Conservation (phyloP, 2,329 filamentous ascomycete species). For the Apiospora rasikravindrae region DNA sequence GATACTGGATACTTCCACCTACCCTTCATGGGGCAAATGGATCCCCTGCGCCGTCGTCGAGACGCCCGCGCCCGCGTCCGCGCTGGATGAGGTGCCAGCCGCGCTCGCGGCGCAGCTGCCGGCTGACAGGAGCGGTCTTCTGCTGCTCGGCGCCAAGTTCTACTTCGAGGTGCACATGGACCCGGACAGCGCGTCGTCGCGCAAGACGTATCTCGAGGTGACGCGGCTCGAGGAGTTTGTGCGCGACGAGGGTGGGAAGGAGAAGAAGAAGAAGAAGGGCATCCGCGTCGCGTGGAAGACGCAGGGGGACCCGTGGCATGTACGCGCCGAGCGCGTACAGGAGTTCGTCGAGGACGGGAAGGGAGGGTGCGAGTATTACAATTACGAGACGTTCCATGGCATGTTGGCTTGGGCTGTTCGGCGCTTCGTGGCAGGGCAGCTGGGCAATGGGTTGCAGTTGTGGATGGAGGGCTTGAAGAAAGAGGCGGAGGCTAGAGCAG, state of each 20-base stretch:
- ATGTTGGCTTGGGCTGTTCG: slow-evolving; percentile 42
- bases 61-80: slow-evolving; percentile 22
- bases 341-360: slow-evolving; percentile 44
- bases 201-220: slow-evolving; percentile 32
- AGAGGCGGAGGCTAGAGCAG: slow-evolving; percentile 31
- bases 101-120: slow-evolving; percentile 27
- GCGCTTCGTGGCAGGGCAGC: slow-evolving; percentile 36
- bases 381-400: slow-evolving; percentile 54
- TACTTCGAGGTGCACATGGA: slow-evolving; percentile 42
- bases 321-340: slow-evolving; percentile 48
- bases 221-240: slow-evolving; percentile 42
- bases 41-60: slow-evolving; percentile 36
- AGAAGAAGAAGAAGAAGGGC: slow-evolving; percentile 33
- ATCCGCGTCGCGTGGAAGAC: slow-evolving; percentile 47
- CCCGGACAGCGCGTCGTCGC: slow-evolving; percentile 28
- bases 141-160: slow-evolving; percentile 40
- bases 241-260: slow-evolving; percentile 25
- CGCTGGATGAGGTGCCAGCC: slow-evolving; percentile 22
- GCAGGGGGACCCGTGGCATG: slow-evolving; percentile 38
- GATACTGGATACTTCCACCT: slow-evolving; percentile 38
- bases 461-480: slow-evolving; percentile 48
- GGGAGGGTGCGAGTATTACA: slow-evolving; percentile 44
- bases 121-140: not conserved
- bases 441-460: slow-evolving; percentile 43
- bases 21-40: slow-evolving; percentile 45